phyloP scores from a whole-genome alignment of 1,284 basidiomycete genomes.

The Ceratobasidium sp. region DNA sequence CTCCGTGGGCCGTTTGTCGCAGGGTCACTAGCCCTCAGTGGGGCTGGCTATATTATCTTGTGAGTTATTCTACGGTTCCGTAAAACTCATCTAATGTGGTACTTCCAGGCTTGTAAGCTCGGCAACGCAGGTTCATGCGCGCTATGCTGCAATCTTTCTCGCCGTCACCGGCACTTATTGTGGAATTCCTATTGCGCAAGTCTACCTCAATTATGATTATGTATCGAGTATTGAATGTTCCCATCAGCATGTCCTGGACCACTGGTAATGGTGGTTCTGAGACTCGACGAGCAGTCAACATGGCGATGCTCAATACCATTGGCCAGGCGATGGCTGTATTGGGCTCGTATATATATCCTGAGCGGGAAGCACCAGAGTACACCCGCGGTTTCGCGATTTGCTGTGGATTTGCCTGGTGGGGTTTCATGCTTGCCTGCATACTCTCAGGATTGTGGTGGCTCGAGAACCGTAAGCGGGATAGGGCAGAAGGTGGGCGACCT shows the following conservation, averaged over 20 bases:
- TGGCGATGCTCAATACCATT: slow-evolving; percentile 55
- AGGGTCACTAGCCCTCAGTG: slow-evolving; percentile 50
- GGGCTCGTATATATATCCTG: slow-evolving; percentile 54
- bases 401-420: slow-evolving; percentile 19
- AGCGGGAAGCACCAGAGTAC: slow-evolving; percentile 51
- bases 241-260: slow-evolving; percentile 48
- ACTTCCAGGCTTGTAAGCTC: slow-evolving; percentile 53
- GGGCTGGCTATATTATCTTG: slow-evolving; percentile 54
- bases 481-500: neutral
- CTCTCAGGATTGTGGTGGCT: neutral
- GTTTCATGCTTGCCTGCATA: neutral
- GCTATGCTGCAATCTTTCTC: slow-evolving; percentile 11
- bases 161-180: slow-evolving; percentile 7
- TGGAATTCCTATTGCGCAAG: slow-evolving; percentile 7
- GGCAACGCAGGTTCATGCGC: slow-evolving; percentile 49
- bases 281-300: slow-evolving; percentile 51
- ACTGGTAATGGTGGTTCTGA: slow-evolving; percentile 50
- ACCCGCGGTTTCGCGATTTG: slow-evolving; percentile 50
- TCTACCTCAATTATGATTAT: neutral
- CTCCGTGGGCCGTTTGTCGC: slow-evolving; percentile 50
- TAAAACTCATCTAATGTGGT: slow-evolving; percentile 48
- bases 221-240: slow-evolving; percentile 24
- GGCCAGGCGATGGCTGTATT: slow-evolving; percentile 54
- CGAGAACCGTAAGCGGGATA: slow-evolving; percentile 1
- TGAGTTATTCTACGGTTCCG: slow-evolving; percentile 39